Evolutionary conservation across 2,329 filamentous ascomycete species (phyloP), one percentile per base, ranked within the genome.

Genomic region (Penicillium sp.): DNA sequence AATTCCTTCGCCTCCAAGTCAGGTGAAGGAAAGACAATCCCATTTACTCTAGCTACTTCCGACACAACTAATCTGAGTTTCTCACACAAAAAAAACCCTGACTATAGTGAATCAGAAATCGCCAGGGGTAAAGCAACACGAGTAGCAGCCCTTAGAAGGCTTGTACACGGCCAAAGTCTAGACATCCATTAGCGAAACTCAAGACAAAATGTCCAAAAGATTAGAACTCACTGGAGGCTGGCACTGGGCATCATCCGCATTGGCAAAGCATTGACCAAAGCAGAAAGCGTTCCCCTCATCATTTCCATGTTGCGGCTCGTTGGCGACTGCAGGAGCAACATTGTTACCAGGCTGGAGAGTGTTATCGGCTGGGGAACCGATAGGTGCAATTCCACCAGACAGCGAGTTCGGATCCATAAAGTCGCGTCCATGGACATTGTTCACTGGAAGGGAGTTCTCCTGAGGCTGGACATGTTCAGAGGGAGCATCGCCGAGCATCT

Each of bases 211-310:
- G 2, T n/a, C 5, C n/a, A 13, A 36, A 36, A 36, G 6, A 13
- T n/a, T 36, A n/a, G 27, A 31, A 61, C 60, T 61, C 24, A 62
- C 60, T 45, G 48, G 50, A 48, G 56, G 54, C 41, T 5, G 11
- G 41, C 60, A 62, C 16, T 56, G 31, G 44, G 56, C 53, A 29
- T 58, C 44, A 27, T 39, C 43, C 34, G 55, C 13, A 39, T 42
- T 46, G 9, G 36, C 7, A 43, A 53, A 60, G 16, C 60, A 62
- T 11, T 39, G 21, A 4, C 60, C 60, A 4, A 53, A 8, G 41
- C 60, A 63, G 50, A 63, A 63, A 10, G 49, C 39, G 46, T 61
- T 61, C 4, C 60, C 60, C 44, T 56, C 45, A 49, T 63, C 60
- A 16, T 43, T 29, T 4, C 57, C 55, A 29, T 42, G 34, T 5